Conservation (phyloP, 257 asterid species). For the Solanum acaule region DNA sequence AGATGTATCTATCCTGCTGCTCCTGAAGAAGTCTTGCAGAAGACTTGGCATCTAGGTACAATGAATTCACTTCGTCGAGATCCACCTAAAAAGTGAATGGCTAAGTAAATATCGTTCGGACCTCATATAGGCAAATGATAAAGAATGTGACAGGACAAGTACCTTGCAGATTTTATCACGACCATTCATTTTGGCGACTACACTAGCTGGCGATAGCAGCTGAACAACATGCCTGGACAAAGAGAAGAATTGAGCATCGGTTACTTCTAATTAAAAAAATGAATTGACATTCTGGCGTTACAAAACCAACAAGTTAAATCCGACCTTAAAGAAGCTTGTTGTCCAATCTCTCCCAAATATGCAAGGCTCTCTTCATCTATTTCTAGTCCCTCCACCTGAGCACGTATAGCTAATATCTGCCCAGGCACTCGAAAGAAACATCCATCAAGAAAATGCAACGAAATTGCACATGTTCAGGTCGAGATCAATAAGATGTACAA, state of each 20-base stretch:
- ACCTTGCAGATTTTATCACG: slow-evolving; percentile 95
- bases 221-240: slow-evolving; percentile 74
- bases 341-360: slow-evolving; percentile 80
- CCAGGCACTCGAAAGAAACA: not conserved
- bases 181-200: slow-evolving; percentile 77
- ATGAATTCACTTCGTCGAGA: slow-evolving; percentile 77
- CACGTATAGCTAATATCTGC: slow-evolving; percentile 90
- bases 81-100: slow-evolving; percentile 47
- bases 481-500: not conserved
- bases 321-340: slow-evolving; percentile 78
- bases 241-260: not conserved
- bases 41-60: slow-evolving; percentile 81
- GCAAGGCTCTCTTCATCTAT: slow-evolving; percentile 93
- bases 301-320: not conserved
- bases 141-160: not conserved
- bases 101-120: not conserved
- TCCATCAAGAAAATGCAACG: not conserved
- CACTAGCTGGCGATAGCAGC: slow-evolving; percentile 79
- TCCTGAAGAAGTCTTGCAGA: slow-evolving; percentile 87
- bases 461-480: not conserved
- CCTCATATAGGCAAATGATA: not conserved
- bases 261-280: not conserved
- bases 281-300: not conserved
- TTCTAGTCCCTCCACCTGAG: slow-evolving; percentile 83
- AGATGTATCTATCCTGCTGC: slow-evolving; percentile 91